Evolutionary conservation across 768 basidiomycete genomes (phyloP).

Genomic region (Amanita molliuscula): DNA sequence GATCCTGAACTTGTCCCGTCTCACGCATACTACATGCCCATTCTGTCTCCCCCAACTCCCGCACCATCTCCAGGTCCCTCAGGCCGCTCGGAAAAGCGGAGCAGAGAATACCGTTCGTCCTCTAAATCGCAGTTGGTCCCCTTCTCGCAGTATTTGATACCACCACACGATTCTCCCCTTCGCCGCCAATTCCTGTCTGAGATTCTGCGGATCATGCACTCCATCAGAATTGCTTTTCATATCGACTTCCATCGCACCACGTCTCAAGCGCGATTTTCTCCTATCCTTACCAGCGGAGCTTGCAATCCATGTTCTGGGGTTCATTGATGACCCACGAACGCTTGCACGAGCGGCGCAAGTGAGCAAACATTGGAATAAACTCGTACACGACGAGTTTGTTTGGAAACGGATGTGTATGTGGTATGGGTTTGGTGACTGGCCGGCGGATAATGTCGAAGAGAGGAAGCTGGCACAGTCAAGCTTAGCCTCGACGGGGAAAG

Average conservation of each 20-base stretch:
- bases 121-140: slow-evolving; percentile 8
- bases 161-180: slow-evolving; percentile 23
- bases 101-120: slow-evolving; percentile 13
- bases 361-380: slow-evolving; percentile 56
- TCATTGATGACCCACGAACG: slow-evolving; percentile 64
- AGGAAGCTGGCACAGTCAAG: slow-evolving; percentile 3
- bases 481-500: neutral
- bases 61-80: slow-evolving; percentile 45
- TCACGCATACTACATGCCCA: slow-evolving; percentile 35
- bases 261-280: slow-evolving; percentile 55
- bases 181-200: slow-evolving; percentile 43
- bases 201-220: slow-evolving; percentile 41
- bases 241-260: slow-evolving; percentile 50
- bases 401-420: slow-evolving; percentile 71
- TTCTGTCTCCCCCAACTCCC: slow-evolving; percentile 50
- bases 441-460: slow-evolving; percentile 10
- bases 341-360: slow-evolving; percentile 65
- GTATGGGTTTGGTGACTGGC: slow-evolving; percentile 35
- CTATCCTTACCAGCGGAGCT: slow-evolving; percentile 44
- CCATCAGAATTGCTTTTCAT: slow-evolving; percentile 57
- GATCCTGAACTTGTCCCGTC: neutral
- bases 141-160: neutral
- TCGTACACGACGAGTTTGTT: slow-evolving; percentile 65
- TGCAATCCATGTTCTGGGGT: slow-evolving; percentile 62
- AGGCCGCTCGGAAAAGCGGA: neutral